Evolutionary conservation across 306 rosid genomes (phyloP), one percentile per base, ranked within the genome.

Genomic region (Biancaea sappan): DNA sequence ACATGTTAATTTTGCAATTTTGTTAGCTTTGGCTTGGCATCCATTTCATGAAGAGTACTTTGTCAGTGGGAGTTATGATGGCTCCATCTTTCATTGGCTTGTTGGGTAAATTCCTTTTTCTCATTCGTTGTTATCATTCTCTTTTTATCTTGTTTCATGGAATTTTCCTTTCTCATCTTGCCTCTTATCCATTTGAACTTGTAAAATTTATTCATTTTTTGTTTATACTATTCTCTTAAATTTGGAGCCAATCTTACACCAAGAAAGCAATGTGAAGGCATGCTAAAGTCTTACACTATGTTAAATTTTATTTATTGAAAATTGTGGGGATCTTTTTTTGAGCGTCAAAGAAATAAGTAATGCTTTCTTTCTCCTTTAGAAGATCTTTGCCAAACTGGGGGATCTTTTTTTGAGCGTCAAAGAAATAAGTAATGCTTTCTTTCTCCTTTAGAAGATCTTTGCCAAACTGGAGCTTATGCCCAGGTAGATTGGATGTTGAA

Each of bases 1-100:
- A 78, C 78, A 66, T 54, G 74, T 59, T 65, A 60, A 58, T 67
- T 71, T 73, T 73, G 77, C 53, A 47, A 80, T 52, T 35, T 84
- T 81, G 60, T 72, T 77, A 94, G 97, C 99, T 75, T 76, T 90
- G 90, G 97, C 97, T 40, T 94, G 99, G 99, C 99, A 94, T 83
- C 99, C 99, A 8, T 94, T 92, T 77, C 99, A 94, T 74, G 99
- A 94, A 76, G 97, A 94, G 80, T 90, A 94, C 88, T 94, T 94
- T 83, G 99, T 92, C 69, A 94, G 99, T 66, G 99, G 99, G 84
- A 94, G 97, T 83, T 90, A 69, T 73, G 97, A 94, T 37, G 99
- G 99, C 75, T 92, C 99, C 78, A 88, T 94, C 65, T 94, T 86
- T 82, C 99, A 94, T 84, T 94, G 96, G 99, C 92, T 92, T 90